A percentile compares a stretch with the other conserved stretches of the same genome.
These are phyloP conservation scores for Cladobotryum mycophilum DNA, from an alignment of 2,329 filamentous ascomycete genomes.

Conservation along the genomic window DNA sequence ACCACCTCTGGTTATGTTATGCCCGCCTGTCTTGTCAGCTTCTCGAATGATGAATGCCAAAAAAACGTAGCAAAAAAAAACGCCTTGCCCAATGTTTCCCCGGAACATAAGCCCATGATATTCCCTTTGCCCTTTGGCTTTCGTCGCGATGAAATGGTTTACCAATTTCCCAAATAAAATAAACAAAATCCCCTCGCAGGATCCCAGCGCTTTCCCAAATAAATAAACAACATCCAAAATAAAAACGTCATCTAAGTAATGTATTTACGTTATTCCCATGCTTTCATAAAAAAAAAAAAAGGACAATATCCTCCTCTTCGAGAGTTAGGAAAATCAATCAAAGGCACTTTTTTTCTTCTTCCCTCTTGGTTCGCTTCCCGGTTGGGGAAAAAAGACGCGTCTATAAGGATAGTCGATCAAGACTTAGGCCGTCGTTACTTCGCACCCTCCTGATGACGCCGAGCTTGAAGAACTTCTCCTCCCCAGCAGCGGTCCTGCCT, in stretches of 20 bases:
- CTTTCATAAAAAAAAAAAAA: slow-evolving; percentile 4
- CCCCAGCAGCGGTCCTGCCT: slow-evolving; percentile 66
- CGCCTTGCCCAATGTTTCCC: slow-evolving; percentile 5
- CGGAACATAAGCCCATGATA: not conserved
- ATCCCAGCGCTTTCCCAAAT: not conserved
- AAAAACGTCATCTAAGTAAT: slow-evolving; percentile 1
- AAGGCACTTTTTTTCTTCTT: slow-evolving; percentile 3
- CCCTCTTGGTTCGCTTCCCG: not conserved
- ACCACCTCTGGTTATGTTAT: no score
- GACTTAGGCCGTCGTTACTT: slow-evolving; percentile 67
- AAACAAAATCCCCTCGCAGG: not conserved
- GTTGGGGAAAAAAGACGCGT: not conserved
- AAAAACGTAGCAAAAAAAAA: not conserved
- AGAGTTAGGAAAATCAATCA: not conserved
- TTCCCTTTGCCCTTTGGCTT: not conserved
- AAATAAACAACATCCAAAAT: not conserved
- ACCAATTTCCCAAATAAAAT: slow-evolving; percentile 4
- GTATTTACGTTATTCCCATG: slow-evolving; percentile 5
- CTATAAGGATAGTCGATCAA: slow-evolving; percentile 71
- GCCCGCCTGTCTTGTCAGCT: no score
- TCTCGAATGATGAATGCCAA: no score
- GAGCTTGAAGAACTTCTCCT: slow-evolving; percentile 75
- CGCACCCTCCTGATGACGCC: slow-evolving; percentile 67
- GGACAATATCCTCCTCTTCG: not conserved
- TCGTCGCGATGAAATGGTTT: not conserved